phyloP scores from a whole-genome alignment of 2,329 filamentous ascomycete species.

The Talaromyces amestolkiae region DNA sequence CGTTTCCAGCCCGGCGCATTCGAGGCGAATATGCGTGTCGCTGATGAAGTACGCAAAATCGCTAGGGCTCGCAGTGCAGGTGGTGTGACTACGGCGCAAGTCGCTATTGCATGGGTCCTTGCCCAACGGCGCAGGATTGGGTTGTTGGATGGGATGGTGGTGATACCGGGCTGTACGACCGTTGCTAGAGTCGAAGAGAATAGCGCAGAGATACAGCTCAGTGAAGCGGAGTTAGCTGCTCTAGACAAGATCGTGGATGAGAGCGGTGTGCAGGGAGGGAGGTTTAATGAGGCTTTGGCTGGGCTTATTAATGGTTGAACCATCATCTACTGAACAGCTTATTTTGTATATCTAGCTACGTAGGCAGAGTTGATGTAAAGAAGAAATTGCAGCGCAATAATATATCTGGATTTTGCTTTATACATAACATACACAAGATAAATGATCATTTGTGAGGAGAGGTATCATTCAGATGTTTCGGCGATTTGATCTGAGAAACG shows the following conservation, averaged over 20 bases:
- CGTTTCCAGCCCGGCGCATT: constrained; percentile 55
- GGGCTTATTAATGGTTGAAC: constrained; percentile 12
- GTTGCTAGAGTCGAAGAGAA: constrained; percentile 43
- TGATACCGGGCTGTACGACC: constrained; percentile 43
- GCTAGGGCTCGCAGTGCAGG: constrained; percentile 29
- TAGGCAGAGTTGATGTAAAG: neutral
- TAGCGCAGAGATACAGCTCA: constrained; percentile 40
- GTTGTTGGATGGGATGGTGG: constrained; percentile 33
- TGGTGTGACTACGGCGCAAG: constrained; percentile 42
- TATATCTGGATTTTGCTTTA: neutral
- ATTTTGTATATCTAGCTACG: no score
- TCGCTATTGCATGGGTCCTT: constrained; percentile 51
- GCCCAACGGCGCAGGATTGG: constrained; percentile 42
- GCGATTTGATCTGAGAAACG: neutral
- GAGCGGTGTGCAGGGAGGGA: constrained; percentile 5
- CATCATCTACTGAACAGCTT: no score
- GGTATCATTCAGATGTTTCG: neutral
- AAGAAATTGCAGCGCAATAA: neutral
- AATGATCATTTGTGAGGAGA: neutral
- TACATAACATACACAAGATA: neutral
- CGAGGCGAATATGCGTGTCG: constrained; percentile 50
- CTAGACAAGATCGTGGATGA: constrained; percentile 8
- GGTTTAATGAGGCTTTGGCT: constrained; percentile 5
- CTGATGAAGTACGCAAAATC: constrained; percentile 45
- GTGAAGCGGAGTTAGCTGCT: constrained; percentile 39